phyloP scores from a whole-genome alignment of 2,329 filamentous ascomycete species.

The Claviceps monticola region DNA sequence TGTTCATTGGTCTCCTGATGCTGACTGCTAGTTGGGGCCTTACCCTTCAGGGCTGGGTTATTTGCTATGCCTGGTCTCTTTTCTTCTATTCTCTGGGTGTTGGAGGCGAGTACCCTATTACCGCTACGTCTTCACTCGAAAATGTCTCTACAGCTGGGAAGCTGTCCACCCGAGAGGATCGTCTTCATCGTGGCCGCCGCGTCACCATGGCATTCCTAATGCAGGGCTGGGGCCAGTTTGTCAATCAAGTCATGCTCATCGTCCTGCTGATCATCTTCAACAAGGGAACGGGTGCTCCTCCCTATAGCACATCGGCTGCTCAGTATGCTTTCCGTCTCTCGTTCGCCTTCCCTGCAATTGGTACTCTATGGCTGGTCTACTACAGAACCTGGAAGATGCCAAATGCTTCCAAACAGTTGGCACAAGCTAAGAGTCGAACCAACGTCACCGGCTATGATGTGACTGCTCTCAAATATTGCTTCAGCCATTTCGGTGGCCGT shows the following conservation, averaged over 20 bases:
- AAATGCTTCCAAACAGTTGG: conserved; percentile 69
- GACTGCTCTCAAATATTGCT: conserved; percentile 64
- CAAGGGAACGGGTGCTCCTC: conserved; percentile 55
- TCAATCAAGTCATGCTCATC: conserved; percentile 86
- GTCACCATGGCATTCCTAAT: conserved; percentile 94
- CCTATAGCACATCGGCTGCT: conserved; percentile 62
- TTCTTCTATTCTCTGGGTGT: conserved; percentile 60
- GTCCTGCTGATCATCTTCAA: conserved; percentile 80
- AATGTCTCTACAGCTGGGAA: conserved; percentile 75
- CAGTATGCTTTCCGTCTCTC: conserved; percentile 90
- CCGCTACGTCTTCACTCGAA: conserved; percentile 88
- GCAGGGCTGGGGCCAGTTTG: conserved; percentile 95
- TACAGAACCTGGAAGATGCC: conserved; percentile 94
- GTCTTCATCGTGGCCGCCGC: conserved; percentile 88
- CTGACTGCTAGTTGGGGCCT: conserved; percentile 82
- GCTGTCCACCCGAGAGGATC: conserved; percentile 80
- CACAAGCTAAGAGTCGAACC: conserved; percentile 68
- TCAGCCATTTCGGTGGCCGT: conserved; percentile 74
- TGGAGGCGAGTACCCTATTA: conserved; percentile 92
- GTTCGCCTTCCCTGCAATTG: conserved; percentile 80
- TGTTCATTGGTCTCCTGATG: conserved; percentile 88
- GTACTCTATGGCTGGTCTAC: conserved; percentile 90
- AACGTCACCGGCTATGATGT: conserved; percentile 87
- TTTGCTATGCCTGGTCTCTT: conserved; percentile 88
- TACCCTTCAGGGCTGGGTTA: conserved; percentile 84